These are phyloP conservation scores for Sesbania bispinosa DNA, from an alignment of 306 rosid genomes.

Conservation along the genomic window DNA sequence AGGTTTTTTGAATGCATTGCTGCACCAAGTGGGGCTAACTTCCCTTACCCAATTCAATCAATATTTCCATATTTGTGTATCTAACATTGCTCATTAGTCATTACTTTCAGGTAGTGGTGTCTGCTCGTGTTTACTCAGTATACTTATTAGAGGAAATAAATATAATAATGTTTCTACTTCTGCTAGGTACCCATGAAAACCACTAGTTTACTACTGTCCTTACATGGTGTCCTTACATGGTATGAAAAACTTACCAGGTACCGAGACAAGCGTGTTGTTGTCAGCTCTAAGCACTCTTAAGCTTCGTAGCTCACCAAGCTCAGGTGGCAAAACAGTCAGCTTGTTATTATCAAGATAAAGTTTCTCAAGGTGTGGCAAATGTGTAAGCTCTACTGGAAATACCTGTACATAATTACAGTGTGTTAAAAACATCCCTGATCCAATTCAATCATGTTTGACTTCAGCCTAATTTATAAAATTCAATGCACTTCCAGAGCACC, in stretches of 20 bases:
- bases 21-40: not conserved
- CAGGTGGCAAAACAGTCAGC: conserved; percentile 71
- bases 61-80: not conserved
- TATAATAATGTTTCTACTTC: not conserved
- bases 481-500: not conserved
- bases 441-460: not conserved
- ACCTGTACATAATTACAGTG: no score
- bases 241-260: conserved; percentile 57
- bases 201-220: not conserved
- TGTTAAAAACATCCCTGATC: not conserved
- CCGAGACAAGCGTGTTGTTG: conserved; percentile 75
- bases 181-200: not conserved
- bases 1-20: not conserved
- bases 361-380: conserved; percentile 58
- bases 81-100: conserved; percentile 19
- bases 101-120: not conserved
- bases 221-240: conserved; percentile 23
- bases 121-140: not conserved
- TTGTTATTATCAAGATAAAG: conserved; percentile 78
- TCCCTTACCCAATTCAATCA: not conserved
- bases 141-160: not conserved
- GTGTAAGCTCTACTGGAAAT: no score
- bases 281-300: conserved; percentile 88
- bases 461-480: not conserved
- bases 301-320: conserved; percentile 72